phyloP scores from a whole-genome alignment of 2,329 filamentous ascomycete genomes.

The Ilyonectria mors-panacis region DNA sequence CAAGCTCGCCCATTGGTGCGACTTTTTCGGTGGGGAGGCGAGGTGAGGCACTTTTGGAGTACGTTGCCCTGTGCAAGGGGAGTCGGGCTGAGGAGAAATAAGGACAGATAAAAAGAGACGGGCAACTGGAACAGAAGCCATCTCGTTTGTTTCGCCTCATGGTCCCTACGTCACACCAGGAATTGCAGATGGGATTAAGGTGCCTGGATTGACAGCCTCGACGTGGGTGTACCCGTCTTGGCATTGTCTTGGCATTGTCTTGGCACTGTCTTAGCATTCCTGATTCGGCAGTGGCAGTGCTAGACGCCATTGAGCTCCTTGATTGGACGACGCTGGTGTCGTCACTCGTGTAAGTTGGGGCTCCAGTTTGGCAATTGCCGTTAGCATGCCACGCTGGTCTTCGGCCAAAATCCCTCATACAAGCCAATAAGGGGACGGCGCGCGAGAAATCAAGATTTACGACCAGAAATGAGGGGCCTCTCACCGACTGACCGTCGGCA shows the following conservation, averaged over 20 bases:
- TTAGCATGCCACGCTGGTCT: background rate
- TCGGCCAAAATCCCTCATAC: background rate
- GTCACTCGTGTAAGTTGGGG: background rate
- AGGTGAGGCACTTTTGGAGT: conserved; percentile 27
- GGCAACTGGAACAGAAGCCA: background rate
- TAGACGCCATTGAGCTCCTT: conserved; percentile 17
- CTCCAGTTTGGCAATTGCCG: background rate
- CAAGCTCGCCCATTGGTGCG: conserved; percentile 25
- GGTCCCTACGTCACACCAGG: conserved; percentile 9
- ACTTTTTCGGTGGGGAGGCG: conserved; percentile 13
- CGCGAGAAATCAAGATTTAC: background rate
- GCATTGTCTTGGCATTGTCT: conserved; percentile 31
- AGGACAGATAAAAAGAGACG: background rate
- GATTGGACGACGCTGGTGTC: background rate
- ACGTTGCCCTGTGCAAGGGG: background rate
- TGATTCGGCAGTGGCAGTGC: conserved; percentile 38
- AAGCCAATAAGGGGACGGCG: background rate
- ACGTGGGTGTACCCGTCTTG: conserved; percentile 44
- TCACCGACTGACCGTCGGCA: background rate
- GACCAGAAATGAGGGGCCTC: background rate
- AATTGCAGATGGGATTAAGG: conserved; percentile 27
- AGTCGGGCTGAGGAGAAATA: background rate
- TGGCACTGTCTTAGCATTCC: conserved; percentile 24
- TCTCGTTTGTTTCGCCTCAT: background rate
- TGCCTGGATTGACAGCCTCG: conserved; percentile 32